Percentiles rank a stretch among this genome's conserved stretches.
phyloP scores from a whole-genome alignment of 2,329 filamentous ascomycete genomes.

The Aschersonia sp. region DNA sequence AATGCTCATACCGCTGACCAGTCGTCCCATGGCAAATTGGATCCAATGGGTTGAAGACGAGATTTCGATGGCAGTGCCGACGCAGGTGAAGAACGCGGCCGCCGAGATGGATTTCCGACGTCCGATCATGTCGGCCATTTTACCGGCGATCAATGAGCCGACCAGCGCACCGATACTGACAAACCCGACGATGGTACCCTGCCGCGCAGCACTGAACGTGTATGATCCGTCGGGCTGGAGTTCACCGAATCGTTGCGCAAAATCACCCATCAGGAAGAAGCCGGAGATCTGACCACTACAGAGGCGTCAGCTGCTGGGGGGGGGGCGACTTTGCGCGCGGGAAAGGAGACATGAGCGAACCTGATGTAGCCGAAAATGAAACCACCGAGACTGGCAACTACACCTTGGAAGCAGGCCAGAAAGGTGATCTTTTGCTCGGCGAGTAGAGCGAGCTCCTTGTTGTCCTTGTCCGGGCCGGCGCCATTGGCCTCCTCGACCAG shows the following conservation, averaged over 20 bases:
- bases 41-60: constrained; percentile 41
- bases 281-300: constrained; percentile 43
- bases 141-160: constrained; percentile 42
- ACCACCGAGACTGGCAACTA: constrained; percentile 37
- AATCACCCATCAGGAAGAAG: constrained; percentile 47
- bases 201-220: constrained; percentile 40
- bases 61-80: constrained; percentile 51
- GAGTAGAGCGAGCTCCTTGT: not conserved
- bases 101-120: constrained; percentile 47
- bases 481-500: not conserved
- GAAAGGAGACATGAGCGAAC: constrained; percentile 15
- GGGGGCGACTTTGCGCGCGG: no score
- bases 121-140: constrained; percentile 45
- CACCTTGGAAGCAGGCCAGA: constrained; percentile 31
- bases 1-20: constrained; percentile 52
- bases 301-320: not conserved
- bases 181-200: constrained; percentile 48
- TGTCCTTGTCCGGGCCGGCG: not conserved
- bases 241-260: constrained; percentile 36
- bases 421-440: constrained; percentile 18
- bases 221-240: constrained; percentile 20
- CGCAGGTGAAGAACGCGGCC: constrained; percentile 45
- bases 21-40: constrained; percentile 49
- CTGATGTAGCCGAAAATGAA: constrained; percentile 44
- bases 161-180: constrained; percentile 44